Evolutionary conservation across 139 green algal species (phyloP).

Genomic region (Monoraphidium neglectum): DNA sequence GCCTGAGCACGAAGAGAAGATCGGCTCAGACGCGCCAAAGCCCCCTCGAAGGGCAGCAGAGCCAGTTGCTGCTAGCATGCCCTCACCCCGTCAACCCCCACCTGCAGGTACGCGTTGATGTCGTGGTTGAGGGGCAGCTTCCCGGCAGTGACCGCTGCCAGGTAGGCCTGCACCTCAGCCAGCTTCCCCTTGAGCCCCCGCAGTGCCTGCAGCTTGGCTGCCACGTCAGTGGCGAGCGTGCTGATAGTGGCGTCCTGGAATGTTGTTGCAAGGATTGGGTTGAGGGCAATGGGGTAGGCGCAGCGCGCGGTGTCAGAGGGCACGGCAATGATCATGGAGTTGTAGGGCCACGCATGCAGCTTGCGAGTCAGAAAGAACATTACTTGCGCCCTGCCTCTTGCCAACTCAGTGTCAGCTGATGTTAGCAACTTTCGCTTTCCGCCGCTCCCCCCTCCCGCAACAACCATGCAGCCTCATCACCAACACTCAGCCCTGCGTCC

Average conservation of each 20-base stretch:
- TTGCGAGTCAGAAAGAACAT: no score
- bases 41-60: neutral
- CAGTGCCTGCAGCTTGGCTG: conserved; percentile 60
- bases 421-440: no score
- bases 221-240: conserved; percentile 84
- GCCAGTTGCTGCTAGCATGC: neutral
- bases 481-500: no score
- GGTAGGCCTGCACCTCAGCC: conserved; percentile 77
- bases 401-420: no score
- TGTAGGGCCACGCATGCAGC: no score
- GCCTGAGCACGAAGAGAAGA: no score
- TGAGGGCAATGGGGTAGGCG: neutral
- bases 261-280: neutral
- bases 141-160: conserved; percentile 82
- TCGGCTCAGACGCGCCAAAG: neutral
- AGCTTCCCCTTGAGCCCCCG: conserved; percentile 70
- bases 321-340: neutral
- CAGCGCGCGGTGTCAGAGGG: neutral
- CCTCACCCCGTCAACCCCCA: no score
- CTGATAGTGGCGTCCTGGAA: conserved; percentile 87
- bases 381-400: no score
- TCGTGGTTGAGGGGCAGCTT: conserved; percentile 95
- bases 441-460: no score
- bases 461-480: no score
- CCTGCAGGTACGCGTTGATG: conserved; percentile 93